Evolutionary conservation across 2,329 filamentous ascomycete genomes (phyloP).

Genomic region (Leptographium galeiforme): DNA sequence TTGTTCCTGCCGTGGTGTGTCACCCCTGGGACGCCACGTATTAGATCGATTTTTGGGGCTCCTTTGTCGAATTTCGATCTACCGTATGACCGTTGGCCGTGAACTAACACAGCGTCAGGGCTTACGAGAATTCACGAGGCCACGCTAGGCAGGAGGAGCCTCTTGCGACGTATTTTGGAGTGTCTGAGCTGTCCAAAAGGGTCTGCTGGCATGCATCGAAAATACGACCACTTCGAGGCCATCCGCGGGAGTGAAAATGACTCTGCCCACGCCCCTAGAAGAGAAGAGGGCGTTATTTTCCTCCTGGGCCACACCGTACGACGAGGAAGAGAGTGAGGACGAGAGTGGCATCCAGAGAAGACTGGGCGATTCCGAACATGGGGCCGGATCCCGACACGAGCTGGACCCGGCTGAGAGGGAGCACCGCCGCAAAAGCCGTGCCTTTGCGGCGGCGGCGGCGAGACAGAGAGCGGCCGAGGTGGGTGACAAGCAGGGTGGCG

Average conservation of each 20-base stretch:
- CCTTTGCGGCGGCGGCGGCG: slow-evolving; percentile 12
- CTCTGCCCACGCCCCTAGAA: neutral
- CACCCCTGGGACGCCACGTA: neutral
- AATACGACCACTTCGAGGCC: neutral
- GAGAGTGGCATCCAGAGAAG: neutral
- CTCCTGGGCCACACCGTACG: neutral
- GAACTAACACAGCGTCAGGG: neutral
- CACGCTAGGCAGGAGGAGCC: neutral
- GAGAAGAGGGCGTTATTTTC: slow-evolving; percentile 6
- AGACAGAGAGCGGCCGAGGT: neutral
- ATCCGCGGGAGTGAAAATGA: neutral
- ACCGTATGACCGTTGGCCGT: neutral
- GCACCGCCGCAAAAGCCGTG: slow-evolving; percentile 18
- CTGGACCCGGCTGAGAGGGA: slow-evolving; percentile 16
- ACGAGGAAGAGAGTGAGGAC: neutral
- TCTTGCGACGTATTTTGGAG: neutral
- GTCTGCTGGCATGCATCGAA: neutral
- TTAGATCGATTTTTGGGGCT: neutral
- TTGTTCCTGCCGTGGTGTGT: neutral
- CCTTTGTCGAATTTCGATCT: neutral
- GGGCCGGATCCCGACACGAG: neutral
- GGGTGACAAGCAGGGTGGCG: neutral
- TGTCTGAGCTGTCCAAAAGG: neutral
- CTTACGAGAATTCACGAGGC: neutral
- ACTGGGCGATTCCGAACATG: neutral